Percentiles rank a stretch among this genome's conserved stretches.
phyloP scores from a whole-genome alignment of 176 grass and related monocot species.

The Aegilops sharonensis region DNA sequence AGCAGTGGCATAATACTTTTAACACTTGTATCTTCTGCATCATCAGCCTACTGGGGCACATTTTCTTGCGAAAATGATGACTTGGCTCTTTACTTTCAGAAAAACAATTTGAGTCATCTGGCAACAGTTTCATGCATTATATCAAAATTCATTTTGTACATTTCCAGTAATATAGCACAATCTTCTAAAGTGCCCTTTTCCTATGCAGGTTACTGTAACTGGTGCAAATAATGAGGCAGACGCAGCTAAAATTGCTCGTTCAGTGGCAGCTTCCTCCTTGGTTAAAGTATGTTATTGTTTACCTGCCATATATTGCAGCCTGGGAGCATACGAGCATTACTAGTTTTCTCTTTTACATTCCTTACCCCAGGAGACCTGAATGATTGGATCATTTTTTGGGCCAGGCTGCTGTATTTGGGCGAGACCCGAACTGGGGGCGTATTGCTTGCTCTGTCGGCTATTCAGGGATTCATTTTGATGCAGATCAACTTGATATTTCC shows the following conservation, averaged over 20 bases:
- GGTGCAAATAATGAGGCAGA: constrained; percentile 74
- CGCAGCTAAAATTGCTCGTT: constrained; percentile 83
- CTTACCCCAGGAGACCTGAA: constrained; percentile 8
- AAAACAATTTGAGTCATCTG: neutral
- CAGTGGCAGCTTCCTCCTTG: constrained; percentile 93
- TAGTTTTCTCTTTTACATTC: constrained; percentile 7
- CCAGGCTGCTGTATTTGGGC: constrained; percentile 90
- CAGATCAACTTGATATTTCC: constrained; percentile 73
- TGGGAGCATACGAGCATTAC: neutral
- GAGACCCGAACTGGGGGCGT: constrained; percentile 98
- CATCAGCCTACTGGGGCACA: neutral
- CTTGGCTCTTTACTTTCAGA: neutral
- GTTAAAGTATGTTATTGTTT: constrained; percentile 74
- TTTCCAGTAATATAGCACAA: constrained; percentile 4
- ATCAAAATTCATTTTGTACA: neutral
- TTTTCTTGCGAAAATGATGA: neutral
- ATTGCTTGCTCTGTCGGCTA: constrained; percentile 96
- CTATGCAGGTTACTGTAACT: constrained; percentile 63
- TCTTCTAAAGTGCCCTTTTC: constrained; percentile 19
- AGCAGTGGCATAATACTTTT: neutral
- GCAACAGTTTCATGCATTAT: neutral
- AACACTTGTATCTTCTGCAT: neutral
- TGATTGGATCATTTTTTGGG: constrained; percentile 22
- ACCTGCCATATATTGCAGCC: constrained; percentile 5
- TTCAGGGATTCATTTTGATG: constrained; percentile 73